Evolutionary conservation across 306 rosid species (phyloP).

Genomic region (Begonia fuchsioides): DNA sequence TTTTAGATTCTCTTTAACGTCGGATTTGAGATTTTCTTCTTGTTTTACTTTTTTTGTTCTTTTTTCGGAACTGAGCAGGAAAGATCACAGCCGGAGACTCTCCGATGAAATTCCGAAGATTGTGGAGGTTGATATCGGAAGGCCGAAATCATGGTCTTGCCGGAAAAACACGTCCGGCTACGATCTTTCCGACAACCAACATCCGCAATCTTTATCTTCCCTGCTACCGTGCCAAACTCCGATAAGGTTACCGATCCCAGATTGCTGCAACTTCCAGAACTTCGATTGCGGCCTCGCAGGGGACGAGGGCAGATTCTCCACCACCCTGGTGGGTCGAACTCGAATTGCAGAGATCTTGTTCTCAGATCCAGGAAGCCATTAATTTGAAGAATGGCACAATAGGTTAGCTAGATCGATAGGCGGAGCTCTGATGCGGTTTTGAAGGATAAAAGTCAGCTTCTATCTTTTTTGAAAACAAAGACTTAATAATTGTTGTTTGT

Average conservation of each 20-base stretch:
- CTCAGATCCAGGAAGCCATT: slow-evolving; percentile 60
- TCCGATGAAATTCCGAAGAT: slow-evolving; percentile 70
- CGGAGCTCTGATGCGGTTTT: slow-evolving; percentile 21
- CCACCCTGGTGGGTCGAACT: slow-evolving; percentile 16
- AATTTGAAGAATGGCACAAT: slow-evolving; percentile 69
- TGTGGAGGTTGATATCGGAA: slow-evolving; percentile 70
- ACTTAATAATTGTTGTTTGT: too few relatives aligned
- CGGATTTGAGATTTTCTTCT: not conserved
- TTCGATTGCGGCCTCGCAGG: slow-evolving; percentile 58
- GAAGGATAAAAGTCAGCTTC: too few relatives aligned
- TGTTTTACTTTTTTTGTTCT: not conserved
- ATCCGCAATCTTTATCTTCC: too few relatives aligned
- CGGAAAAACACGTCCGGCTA: too few relatives aligned
- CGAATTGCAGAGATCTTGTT: slow-evolving; percentile 67
- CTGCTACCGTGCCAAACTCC: slow-evolving; percentile 16
- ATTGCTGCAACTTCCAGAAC: slow-evolving; percentile 26
- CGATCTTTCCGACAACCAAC: slow-evolving; percentile 13
- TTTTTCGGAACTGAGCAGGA: slow-evolving; percentile 25
- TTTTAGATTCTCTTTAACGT: not conserved
- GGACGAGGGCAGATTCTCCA: slow-evolving; percentile 58
- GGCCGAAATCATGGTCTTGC: too few relatives aligned
- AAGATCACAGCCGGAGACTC: slow-evolving; percentile 55
- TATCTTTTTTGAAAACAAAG: too few relatives aligned
- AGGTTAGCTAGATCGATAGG: slow-evolving; percentile 46
- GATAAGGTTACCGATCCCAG: slow-evolving; percentile 26